Evolutionary conservation across 768 basidiomycete genomes (phyloP).

Genomic region (Collybia sp.): DNA sequence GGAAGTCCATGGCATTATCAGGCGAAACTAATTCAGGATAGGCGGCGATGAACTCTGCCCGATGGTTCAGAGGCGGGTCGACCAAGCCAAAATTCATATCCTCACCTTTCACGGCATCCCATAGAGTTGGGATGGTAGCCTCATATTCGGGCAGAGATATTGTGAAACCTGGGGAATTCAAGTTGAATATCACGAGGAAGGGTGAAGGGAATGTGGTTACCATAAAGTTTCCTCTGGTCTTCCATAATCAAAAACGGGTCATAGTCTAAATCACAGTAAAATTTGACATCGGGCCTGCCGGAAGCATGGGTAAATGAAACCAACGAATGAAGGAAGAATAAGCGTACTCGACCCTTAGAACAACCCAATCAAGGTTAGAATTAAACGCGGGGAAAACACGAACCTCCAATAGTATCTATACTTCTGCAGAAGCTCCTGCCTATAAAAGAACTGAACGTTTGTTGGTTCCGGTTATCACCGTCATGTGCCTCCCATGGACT

Average conservation of each 20-base stretch:
- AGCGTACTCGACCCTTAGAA: conserved; percentile 41
- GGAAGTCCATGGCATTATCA: conserved; percentile 77
- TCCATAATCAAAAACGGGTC: conserved; percentile 91
- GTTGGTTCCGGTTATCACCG: not conserved
- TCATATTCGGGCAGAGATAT: conserved; percentile 80
- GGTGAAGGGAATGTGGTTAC: conserved; percentile 26
- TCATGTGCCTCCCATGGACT: conserved; percentile 18
- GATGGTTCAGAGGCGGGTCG: conserved; percentile 1
- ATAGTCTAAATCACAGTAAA: conserved; percentile 83
- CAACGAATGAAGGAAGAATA: not conserved
- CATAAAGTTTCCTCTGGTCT: conserved; percentile 81
- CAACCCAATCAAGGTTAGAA: conserved; percentile 1
- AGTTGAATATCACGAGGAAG: too few relatives aligned
- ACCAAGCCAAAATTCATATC: conserved; percentile 10
- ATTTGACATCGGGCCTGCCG: conserved; percentile 74
- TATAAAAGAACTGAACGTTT: conserved; percentile 70
- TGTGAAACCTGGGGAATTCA: conserved; percentile 57
- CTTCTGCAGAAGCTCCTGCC: conserved; percentile 72
- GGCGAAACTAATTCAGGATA: conserved; percentile 57
- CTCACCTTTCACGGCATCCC: conserved; percentile 70
- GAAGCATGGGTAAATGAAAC: conserved; percentile 3
- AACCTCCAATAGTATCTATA: conserved; percentile 87
- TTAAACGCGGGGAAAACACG: conserved; percentile 2
- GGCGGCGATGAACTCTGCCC: conserved; percentile 65
- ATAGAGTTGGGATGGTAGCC: conserved; percentile 83